phyloP scores from a whole-genome alignment of 257 asterid species.

The Jacaranda mimosifolia region DNA sequence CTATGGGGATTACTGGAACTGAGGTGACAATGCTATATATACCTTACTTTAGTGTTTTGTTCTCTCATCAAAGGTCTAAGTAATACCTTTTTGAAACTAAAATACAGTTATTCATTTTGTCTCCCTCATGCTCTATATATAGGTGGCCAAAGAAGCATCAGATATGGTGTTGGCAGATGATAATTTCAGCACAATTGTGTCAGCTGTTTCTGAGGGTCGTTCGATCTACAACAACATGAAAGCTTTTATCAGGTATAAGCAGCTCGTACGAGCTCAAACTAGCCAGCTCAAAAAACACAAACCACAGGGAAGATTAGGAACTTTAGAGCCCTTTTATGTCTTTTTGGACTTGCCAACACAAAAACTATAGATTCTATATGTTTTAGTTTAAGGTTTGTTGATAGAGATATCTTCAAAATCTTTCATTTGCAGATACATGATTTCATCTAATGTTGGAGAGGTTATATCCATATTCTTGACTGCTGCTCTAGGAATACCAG shows the following conservation, averaged over 20 bases:
- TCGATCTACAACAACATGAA: constrained; percentile 94
- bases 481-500: constrained; percentile 88
- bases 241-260: constrained; percentile 80
- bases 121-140: constrained; percentile 4
- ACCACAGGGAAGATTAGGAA: too few species aligned
- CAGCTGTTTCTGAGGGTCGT: constrained; percentile 90
- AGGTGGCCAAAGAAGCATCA: constrained; percentile 92
- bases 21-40: constrained; percentile 57
- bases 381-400: not conserved
- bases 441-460: constrained; percentile 91
- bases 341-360: not conserved
- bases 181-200: constrained; percentile 89
- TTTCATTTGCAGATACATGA: constrained; percentile 79
- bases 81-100: not conserved
- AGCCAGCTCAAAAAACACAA: too few species aligned
- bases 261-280: too few species aligned
- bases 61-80: not conserved
- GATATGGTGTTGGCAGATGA: constrained; percentile 97
- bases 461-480: constrained; percentile 87
- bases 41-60: not conserved
- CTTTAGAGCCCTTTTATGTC: too few species aligned
- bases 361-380: not conserved
- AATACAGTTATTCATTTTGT: not conserved
- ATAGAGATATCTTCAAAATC: not conserved
- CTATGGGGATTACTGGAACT: constrained; percentile 94